phyloP scores from a whole-genome alignment of 2,329 filamentous ascomycete genomes.

The Lecanicillium sp. region DNA sequence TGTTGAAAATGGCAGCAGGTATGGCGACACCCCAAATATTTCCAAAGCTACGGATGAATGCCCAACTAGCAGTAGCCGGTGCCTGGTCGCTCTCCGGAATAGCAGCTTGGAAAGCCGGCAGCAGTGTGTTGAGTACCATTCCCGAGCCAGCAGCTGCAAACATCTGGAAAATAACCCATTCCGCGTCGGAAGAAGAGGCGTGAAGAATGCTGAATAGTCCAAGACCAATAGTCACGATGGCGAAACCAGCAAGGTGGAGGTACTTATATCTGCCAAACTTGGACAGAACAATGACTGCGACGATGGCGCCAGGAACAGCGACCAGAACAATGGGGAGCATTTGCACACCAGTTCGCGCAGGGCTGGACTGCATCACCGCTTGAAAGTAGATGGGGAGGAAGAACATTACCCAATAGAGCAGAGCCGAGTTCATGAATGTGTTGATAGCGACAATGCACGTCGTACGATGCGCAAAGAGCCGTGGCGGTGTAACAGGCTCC shows the following conservation, averaged over 20 bases:
- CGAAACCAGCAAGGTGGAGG: slow-evolving; percentile 27
- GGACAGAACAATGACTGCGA: slow-evolving; percentile 14
- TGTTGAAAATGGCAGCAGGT: slow-evolving; percentile 32
- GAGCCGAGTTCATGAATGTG: slow-evolving; percentile 3
- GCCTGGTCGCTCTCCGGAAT: slow-evolving; percentile 26
- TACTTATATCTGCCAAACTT: slow-evolving; percentile 23
- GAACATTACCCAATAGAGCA: slow-evolving; percentile 5
- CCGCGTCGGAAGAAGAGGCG: slow-evolving; percentile 19
- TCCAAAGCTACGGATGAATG: slow-evolving; percentile 36
- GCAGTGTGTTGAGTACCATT: slow-evolving; percentile 30
- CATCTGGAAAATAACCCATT: slow-evolving; percentile 32
- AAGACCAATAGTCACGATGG: slow-evolving; percentile 28
- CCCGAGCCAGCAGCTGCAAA: slow-evolving; percentile 31
- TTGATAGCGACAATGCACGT: not conserved
- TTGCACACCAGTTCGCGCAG: not conserved
- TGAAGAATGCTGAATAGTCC: slow-evolving; percentile 32
- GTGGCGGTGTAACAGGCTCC: slow-evolving; percentile 26
- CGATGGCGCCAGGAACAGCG: slow-evolving; percentile 10
- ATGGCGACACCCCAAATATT: slow-evolving; percentile 36
- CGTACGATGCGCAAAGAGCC: slow-evolving; percentile 3
- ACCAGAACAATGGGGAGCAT: slow-evolving; percentile 4
- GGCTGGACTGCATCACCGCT: not conserved
- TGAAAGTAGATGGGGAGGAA: slow-evolving; percentile 11
- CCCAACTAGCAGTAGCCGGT: slow-evolving; percentile 26
- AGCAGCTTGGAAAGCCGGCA: slow-evolving; percentile 33